Percentiles rank a stretch among this genome's conserved stretches.
Conservation (phyloP, 2,329 filamentous ascomycete genomes). For the Tothia fuscella region DNA sequence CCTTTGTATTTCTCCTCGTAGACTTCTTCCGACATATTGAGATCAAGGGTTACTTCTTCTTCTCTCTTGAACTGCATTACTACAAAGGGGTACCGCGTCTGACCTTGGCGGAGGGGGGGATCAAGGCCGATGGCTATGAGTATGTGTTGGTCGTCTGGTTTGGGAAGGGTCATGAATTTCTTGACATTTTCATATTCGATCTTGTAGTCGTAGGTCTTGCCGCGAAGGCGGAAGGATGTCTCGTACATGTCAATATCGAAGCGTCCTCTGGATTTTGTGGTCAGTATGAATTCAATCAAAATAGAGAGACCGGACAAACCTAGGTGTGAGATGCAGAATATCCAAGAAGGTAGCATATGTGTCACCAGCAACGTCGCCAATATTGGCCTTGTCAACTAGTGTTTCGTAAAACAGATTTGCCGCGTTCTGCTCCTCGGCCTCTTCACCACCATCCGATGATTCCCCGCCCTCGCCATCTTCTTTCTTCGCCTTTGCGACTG, state of each 20-base stretch:
- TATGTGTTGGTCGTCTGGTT: constrained; percentile 94
- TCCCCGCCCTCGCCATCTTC: constrained; percentile 54
- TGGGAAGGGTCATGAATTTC: constrained; percentile 96
- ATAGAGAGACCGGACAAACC: constrained; percentile 39
- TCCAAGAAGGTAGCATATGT: constrained; percentile 96
- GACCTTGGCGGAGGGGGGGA: constrained; percentile 87
- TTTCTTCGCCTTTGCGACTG: constrained; percentile 54
- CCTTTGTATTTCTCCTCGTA: constrained; percentile 79
- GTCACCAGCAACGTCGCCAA: constrained; percentile 96
- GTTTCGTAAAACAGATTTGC: constrained; percentile 98
- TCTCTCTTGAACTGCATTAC: constrained; percentile 99
- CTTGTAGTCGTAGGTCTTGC: constrained; percentile 99
- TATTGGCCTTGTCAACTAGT: constrained; percentile 95
- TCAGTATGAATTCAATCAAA: constrained; percentile 16
- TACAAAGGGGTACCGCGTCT: constrained; percentile 94
- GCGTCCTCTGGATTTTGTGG: constrained; percentile 60
- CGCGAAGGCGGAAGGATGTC: constrained; percentile 86
- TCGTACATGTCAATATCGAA: constrained; percentile 99
- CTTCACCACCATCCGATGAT: constrained; percentile 47
- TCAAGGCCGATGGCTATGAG: constrained; percentile 92
- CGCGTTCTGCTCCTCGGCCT: constrained; percentile 75
- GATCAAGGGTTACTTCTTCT: constrained; percentile 89
- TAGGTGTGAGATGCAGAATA: constrained; percentile 89
- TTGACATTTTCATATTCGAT: constrained; percentile 97
- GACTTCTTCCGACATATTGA: constrained; percentile 89